Percentiles rank a stretch among this genome's conserved stretches.
Conservation (phyloP, 106 monocot genomes). For the Alisma plantagoaquatica region DNA sequence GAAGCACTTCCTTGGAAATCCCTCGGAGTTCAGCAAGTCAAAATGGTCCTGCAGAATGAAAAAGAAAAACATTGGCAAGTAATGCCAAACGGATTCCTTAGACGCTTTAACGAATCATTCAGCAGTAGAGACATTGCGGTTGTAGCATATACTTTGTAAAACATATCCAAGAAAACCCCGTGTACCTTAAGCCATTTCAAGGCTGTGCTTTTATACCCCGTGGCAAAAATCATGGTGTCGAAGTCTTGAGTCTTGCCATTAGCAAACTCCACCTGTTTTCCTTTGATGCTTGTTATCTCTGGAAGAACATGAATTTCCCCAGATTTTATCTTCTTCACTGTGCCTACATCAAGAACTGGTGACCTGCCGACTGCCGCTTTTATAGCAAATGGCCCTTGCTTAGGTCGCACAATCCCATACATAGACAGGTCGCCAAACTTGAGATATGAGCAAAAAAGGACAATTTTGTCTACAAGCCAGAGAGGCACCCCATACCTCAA, state of each 20-base stretch:
- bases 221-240: constrained; percentile 69
- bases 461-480: constrained; percentile 22
- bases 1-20: constrained; percentile 32
- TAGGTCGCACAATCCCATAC: constrained; percentile 34
- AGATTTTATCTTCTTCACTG: constrained; percentile 25
- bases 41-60: constrained; percentile 24
- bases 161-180: too few species aligned
- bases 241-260: constrained; percentile 24
- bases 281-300: constrained; percentile 17
- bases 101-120: background rate
- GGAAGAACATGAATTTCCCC: constrained; percentile 43
- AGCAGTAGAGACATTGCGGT: background rate
- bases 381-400: constrained; percentile 20
- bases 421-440: constrained; percentile 35
- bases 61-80: background rate
- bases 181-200: constrained; percentile 50
- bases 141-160: too few species aligned
- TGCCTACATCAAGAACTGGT: constrained; percentile 55
- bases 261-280: constrained; percentile 21
- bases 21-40: constrained; percentile 30
- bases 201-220: constrained; percentile 46
- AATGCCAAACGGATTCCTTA: background rate
- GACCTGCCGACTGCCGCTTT: constrained; percentile 26
- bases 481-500: constrained; percentile 5
- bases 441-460: constrained; percentile 3